A percentile compares a stretch with the other conserved stretches of the same genome.
These are phyloP conservation scores for Kickxella alabastrina DNA, from an alignment of 192 early-diverging fungal genomes.

Conservation along the genomic window DNA sequence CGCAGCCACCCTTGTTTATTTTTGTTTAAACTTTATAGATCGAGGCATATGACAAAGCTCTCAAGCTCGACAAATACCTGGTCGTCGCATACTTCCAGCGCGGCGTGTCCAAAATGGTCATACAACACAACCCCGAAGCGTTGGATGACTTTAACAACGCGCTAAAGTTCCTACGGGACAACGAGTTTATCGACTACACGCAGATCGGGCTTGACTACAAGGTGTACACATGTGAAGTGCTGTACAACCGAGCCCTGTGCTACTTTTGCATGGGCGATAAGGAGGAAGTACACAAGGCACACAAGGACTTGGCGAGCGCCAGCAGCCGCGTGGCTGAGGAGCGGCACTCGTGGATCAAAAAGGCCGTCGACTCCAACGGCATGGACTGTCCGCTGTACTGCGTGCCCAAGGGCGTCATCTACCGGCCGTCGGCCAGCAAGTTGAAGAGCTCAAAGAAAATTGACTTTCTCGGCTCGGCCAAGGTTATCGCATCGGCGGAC, in stretches of 20 bases:
- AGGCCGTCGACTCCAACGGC: conserved; percentile 54
- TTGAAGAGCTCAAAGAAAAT: conserved; percentile 79
- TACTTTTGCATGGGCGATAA: conserved; percentile 71
- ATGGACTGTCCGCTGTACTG: conserved; percentile 72
- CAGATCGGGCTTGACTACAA: conserved; percentile 91
- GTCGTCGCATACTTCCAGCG: conserved; percentile 92
- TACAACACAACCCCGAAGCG: conserved; percentile 65
- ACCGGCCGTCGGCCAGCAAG: conserved; percentile 77
- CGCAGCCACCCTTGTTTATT: too few relatives aligned
- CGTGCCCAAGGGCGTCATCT: conserved; percentile 75
- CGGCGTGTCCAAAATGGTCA: conserved; percentile 77
- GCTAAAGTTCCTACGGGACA: conserved; percentile 73
- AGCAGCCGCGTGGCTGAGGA: conserved; percentile 60
- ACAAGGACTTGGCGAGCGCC: conserved; percentile 59
- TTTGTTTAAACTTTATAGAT: conserved; percentile 55
- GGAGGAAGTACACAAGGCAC: conserved; percentile 62
- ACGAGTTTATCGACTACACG: conserved; percentile 89
- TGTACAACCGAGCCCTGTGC: conserved; percentile 88
- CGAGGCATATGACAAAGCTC: conserved; percentile 65
- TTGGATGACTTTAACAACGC: conserved; percentile 78
- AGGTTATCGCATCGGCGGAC: conserved; percentile 75
- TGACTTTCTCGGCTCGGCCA: conserved; percentile 73
- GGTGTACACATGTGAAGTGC: conserved; percentile 81
- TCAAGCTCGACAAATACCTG: conserved; percentile 80
- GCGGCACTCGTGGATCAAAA: conserved; percentile 63